A percentile compares a stretch with the other conserved stretches of the same genome.
Conservation (phyloP, 495 filamentous ascomycete species). For the Podospora pseudoanserina region DNA sequence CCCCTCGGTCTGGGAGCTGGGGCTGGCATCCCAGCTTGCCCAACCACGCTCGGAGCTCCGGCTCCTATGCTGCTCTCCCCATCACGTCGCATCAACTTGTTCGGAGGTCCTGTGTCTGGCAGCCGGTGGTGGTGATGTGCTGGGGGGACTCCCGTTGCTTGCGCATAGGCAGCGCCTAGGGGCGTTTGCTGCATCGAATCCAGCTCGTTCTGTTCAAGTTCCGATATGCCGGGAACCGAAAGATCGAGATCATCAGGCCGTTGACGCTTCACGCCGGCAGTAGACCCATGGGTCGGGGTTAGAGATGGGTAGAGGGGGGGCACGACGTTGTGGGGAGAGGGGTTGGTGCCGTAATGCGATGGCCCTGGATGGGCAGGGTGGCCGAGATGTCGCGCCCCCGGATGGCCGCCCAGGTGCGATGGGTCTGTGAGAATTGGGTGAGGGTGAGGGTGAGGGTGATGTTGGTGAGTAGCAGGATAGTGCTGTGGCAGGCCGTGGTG, state of each 20-base stretch:
- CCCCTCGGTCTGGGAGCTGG: conserved; percentile 72
- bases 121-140: conserved; percentile 73
- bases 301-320: conserved; percentile 46
- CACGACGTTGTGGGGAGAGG: conserved; percentile 43
- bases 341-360: conserved; percentile 41
- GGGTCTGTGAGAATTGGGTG: conserved; percentile 50
- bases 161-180: conserved; percentile 42
- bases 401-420: conserved; percentile 42
- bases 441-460: conserved; percentile 48
- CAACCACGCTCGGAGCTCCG: conserved; percentile 68
- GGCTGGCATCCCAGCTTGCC: conserved; percentile 75
- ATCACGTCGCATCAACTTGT: conserved; percentile 53
- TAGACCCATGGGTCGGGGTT: conserved; percentile 39
- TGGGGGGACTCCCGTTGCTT: conserved; percentile 36
- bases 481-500: conserved; percentile 51
- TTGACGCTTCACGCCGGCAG: conserved; percentile 43
- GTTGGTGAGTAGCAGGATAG: conserved; percentile 47
- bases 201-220: conserved; percentile 46
- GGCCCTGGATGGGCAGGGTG: conserved; percentile 48
- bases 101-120: conserved; percentile 59
- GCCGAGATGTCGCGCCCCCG: conserved; percentile 44
- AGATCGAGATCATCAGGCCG: conserved; percentile 50
- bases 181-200: conserved; percentile 49
- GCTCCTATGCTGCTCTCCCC: conserved; percentile 43
- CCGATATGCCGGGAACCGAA: conserved; percentile 47